A percentile compares a stretch with the other conserved stretches of the same genome.
Evolutionary conservation across 108 stramenopile genomes (phyloP).

Genomic region (Cyclotella atomus): DNA sequence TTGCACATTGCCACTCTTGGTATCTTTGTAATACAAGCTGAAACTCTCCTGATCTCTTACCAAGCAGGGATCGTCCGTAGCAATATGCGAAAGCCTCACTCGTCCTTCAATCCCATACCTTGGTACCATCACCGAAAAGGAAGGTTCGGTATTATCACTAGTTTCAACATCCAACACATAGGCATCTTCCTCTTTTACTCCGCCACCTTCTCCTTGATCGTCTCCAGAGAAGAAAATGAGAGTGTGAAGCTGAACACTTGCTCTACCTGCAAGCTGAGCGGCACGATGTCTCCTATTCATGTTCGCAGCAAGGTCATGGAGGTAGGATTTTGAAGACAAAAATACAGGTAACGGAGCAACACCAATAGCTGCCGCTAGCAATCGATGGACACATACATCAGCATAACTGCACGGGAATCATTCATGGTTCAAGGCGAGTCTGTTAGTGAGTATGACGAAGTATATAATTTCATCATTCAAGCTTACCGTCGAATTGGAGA

Average conservation of each 20-base stretch:
- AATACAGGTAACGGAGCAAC: conserved; percentile 89
- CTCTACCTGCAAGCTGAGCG: conserved; percentile 94
- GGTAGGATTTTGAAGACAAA: conserved; percentile 85
- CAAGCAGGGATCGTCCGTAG: conserved; percentile 52
- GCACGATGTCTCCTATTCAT: conserved; percentile 97
- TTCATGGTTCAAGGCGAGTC: no score
- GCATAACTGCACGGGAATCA: conserved; percentile 86
- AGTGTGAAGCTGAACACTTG: conserved; percentile 92
- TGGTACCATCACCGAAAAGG: conserved; percentile 93
- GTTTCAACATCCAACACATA: conserved; percentile 92
- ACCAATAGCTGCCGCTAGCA: conserved; percentile 94
- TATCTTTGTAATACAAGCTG: conserved; percentile 62
- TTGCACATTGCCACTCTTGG: conserved; percentile 32
- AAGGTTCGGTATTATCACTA: conserved; percentile 59
- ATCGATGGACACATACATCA: conserved; percentile 98
- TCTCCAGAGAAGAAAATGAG: conserved; percentile 89
- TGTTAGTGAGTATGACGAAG: no score
- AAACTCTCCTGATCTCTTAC: conserved; percentile 67
- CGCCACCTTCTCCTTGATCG: conserved; percentile 64
- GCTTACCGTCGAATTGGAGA: conserved; percentile 98
- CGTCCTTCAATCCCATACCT: conserved; percentile 98
- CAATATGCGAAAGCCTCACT: conserved; percentile 63
- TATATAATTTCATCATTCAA: no score
- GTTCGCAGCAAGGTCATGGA: conserved; percentile 94
- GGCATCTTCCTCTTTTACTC: conserved; percentile 84